phyloP scores from a whole-genome alignment of 805 yeast genomes.

The Metschnikowia vanudenii region DNA sequence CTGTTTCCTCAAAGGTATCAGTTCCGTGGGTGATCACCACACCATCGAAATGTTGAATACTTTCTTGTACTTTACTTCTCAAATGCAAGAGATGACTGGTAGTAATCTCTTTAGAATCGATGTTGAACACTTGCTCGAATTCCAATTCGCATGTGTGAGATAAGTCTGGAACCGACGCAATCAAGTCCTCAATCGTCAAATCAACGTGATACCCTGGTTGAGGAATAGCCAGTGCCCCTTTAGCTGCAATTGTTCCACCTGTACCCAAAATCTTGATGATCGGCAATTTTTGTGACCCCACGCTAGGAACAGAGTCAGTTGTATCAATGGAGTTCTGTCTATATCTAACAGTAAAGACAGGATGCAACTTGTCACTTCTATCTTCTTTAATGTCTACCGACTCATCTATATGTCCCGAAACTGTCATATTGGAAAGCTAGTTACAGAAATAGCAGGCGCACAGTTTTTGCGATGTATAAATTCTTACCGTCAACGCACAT shows the following conservation, averaged over 20 bases:
- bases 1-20: constrained; percentile 66
- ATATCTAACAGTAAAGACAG: constrained; percentile 36
- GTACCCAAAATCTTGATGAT: constrained; percentile 52
- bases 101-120: constrained; percentile 59
- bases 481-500: background rate
- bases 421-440: constrained; percentile 1
- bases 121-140: constrained; percentile 61
- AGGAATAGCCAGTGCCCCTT: constrained; percentile 45
- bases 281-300: constrained; percentile 25
- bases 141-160: constrained; percentile 52
- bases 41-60: constrained; percentile 50
- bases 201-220: constrained; percentile 57
- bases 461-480: background rate
- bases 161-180: constrained; percentile 56
- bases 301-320: constrained; percentile 19
- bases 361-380: constrained; percentile 28
- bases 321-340: constrained; percentile 32
- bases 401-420: constrained; percentile 1
- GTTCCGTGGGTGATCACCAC: constrained; percentile 72
- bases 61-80: constrained; percentile 45
- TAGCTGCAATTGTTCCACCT: constrained; percentile 61
- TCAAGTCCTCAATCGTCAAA: constrained; percentile 34
- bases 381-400: constrained; percentile 25
- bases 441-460: no score
- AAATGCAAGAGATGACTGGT: constrained; percentile 45